A percentile compares a stretch with the other conserved stretches of the same genome.
phyloP scores from a whole-genome alignment of 345 rosid species.

The Draba incana region DNA sequence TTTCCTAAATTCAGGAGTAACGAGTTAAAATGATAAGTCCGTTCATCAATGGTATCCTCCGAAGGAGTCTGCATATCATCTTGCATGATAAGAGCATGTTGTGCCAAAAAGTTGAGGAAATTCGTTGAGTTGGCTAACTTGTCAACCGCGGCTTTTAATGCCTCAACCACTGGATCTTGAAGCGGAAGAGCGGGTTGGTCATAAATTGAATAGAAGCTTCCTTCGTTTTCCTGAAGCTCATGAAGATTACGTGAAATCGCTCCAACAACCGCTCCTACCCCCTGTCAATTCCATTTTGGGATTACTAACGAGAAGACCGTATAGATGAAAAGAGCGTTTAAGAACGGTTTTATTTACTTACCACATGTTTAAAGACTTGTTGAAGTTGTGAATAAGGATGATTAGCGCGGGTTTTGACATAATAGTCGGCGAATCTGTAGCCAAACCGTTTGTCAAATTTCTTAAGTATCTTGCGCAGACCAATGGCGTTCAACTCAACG shows the following conservation, averaged over 20 bases:
- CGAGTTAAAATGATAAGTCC: slow-evolving; percentile 83
- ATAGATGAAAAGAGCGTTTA: slow-evolving; percentile 17
- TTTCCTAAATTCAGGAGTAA: slow-evolving; percentile 81
- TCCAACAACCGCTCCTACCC: slow-evolving; percentile 97
- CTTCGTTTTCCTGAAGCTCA: slow-evolving; percentile 94
- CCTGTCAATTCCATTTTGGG: slow-evolving; percentile 50
- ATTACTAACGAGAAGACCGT: slow-evolving; percentile 13
- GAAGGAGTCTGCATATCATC: slow-evolving; percentile 83
- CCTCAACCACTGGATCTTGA: slow-evolving; percentile 91
- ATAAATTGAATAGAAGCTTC: slow-evolving; percentile 92
- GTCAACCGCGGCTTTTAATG: slow-evolving; percentile 84
- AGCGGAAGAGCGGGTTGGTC: slow-evolving; percentile 87
- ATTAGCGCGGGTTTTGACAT: slow-evolving; percentile 93
- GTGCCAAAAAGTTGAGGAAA: slow-evolving; percentile 85
- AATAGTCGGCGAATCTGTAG: slow-evolving; percentile 87
- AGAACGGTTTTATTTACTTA: slow-evolving; percentile 37
- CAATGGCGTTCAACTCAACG: slow-evolving; percentile 89
- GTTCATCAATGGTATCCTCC: slow-evolving; percentile 72
- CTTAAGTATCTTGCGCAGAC: slow-evolving; percentile 93
- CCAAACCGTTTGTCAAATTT: slow-evolving; percentile 97
- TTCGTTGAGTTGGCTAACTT: slow-evolving; percentile 82
- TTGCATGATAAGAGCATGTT: slow-evolving; percentile 96
- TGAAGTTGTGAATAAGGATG: slow-evolving; percentile 99
- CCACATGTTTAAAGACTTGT: slow-evolving; percentile 99
- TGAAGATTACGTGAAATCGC: slow-evolving; percentile 98